Evolutionary conservation across 805 yeast species (phyloP).

Genomic region (Wickerhamomyces canadensis): DNA sequence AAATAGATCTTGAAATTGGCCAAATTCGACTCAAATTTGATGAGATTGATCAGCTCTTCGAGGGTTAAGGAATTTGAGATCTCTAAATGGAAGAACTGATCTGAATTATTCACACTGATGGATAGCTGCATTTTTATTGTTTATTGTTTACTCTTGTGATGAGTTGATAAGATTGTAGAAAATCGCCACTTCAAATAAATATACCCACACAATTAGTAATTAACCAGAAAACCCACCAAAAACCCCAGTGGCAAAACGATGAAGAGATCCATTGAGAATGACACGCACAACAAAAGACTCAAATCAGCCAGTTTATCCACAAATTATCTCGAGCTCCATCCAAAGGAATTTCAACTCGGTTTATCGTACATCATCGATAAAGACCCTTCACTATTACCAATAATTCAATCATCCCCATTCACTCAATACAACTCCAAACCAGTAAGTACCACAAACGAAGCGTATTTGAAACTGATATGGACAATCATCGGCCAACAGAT

Average conservation of each 20-base stretch:
- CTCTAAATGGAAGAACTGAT: conserved; percentile 34
- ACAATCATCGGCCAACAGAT: conserved; percentile 69
- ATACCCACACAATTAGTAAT: too few species aligned
- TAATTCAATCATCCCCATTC: conserved; percentile 24
- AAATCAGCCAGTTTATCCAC: too few species aligned
- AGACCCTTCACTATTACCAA: conserved; percentile 33
- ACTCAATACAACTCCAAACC: conserved; percentile 20
- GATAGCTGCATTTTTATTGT: too few species aligned
- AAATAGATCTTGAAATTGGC: conserved; percentile 42
- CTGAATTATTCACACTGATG: too few species aligned
- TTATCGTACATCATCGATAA: conserved; percentile 26
- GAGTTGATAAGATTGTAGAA: too few species aligned
- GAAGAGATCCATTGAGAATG: too few species aligned
- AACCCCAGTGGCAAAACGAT: too few species aligned
- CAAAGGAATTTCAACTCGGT: conserved; percentile 30
- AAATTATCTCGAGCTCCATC: conserved; percentile 25
- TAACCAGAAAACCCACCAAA: too few species aligned
- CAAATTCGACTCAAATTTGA: conserved; percentile 37
- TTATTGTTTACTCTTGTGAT: too few species aligned
- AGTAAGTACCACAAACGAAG: conserved; percentile 21
- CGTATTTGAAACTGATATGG: conserved; percentile 37
- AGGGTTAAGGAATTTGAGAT: conserved; percentile 59
- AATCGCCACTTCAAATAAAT: too few species aligned
- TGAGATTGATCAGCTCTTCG: conserved; percentile 51
- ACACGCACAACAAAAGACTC: too few species aligned